Conservation (phyloP, 768 basidiomycete genomes). For the Mycena galericulata region DNA sequence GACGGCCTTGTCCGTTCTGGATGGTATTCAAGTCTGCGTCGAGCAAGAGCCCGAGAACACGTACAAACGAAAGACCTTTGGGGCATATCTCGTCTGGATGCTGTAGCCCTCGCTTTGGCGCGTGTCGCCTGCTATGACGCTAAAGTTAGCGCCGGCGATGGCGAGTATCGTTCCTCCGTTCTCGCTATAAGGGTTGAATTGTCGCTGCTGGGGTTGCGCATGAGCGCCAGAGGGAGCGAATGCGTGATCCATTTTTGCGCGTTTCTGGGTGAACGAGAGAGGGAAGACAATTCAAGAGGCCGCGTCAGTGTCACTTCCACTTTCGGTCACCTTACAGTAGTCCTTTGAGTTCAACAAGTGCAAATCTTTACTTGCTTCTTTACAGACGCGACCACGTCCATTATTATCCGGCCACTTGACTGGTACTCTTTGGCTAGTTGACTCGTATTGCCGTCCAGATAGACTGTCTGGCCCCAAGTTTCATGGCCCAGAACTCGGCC, state of each 20-base stretch:
- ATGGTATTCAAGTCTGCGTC: conserved; percentile 19
- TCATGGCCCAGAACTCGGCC: conserved; percentile 26
- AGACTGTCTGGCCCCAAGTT: neutral
- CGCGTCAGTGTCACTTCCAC: conserved; percentile 22
- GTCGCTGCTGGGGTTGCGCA: conserved; percentile 58
- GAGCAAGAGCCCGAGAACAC: conserved; percentile 42
- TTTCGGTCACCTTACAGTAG: no score
- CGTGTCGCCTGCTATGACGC: conserved; percentile 96
- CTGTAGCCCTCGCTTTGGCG: conserved; percentile 96
- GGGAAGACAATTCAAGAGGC: neutral
- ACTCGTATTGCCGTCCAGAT: neutral
- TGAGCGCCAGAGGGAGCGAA: neutral
- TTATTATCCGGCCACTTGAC: no score
- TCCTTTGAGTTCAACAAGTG: no score
- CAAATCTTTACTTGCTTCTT: no score
- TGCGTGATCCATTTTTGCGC: conserved; percentile 2
- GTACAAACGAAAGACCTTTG: conserved; percentile 94
- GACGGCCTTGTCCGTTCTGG: conserved; percentile 91
- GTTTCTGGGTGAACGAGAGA: neutral
- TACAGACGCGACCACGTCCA: no score
- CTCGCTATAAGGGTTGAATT: conserved; percentile 91
- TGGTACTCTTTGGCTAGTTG: no score
- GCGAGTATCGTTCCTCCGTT: conserved; percentile 98
- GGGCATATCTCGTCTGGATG: conserved; percentile 97
- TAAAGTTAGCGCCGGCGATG: conserved; percentile 93